Base-by-base conservation (phyloP, 2,329 filamentous ascomycete species). In the Ceratocystis destructans region DNA sequence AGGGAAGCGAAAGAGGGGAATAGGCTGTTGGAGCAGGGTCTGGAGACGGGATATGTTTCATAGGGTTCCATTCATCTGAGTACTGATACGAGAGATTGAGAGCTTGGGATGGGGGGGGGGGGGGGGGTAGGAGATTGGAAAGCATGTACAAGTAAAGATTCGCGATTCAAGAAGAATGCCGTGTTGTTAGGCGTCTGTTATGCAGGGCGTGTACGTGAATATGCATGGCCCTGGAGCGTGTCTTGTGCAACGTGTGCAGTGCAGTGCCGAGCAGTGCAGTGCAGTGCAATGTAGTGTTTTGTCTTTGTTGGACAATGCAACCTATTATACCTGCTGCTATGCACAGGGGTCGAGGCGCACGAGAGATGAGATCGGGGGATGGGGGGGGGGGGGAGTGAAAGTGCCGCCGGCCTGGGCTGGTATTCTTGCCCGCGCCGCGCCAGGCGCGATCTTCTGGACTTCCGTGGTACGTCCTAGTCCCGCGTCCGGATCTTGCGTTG, bases 1-100 rank as follows among this genome's bases (percentile, higher is more conserved):
- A 59, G 28, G 53, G 25, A 31, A 59, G 53, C 2, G n/a, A 31
- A 17, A 22, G 46, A 50, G 46, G n/a, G 46, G 46, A 20, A 20
- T 20, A 57, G 53, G 3, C 53, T 57, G 53, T 2, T 17, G 6
- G 28, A 59, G 6, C 53, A 17, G 33, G 53, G 28, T 5, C 28
- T 59, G 17, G 15, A n/a, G 28, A 31, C 25, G 15, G 28, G 53
- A 4, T 37, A 7, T 59, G 53, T 59, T 59, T 59, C 53, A 59
- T 59, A 59, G 15, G 28, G 53, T 59, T 59, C 53, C 53, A 59
- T 59, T 37, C 28, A 59, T 59, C 53, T 59, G 53, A 59, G 33
- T n/a, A 59, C 53, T 17, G 53, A 31, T 33, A 59, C 53, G 12
- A 22, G 46, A 22, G 17, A 22, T n/a, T n/a, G 46, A 1, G n/a